Conservation (phyloP, 768 basidiomycete species). For the Mycena latifolia region DNA sequence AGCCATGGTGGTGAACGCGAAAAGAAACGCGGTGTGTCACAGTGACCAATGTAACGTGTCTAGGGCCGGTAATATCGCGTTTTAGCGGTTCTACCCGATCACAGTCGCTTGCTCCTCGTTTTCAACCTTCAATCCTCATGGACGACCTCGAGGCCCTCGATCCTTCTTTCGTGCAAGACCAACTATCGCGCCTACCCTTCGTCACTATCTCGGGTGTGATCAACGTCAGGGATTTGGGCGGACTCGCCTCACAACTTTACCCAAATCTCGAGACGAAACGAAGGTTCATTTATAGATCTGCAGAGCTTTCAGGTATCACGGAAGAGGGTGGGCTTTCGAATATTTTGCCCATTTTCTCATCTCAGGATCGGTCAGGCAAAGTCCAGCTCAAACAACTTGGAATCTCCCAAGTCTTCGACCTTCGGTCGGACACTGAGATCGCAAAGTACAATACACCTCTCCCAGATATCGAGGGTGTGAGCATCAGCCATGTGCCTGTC, state of each 20-base stretch:
- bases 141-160: constrained; percentile 74
- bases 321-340: constrained; percentile 63
- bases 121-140: constrained; percentile 44
- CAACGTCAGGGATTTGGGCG: constrained; percentile 82
- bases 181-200: constrained; percentile 79
- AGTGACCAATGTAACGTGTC: constrained; percentile 14
- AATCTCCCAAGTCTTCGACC: constrained; percentile 78
- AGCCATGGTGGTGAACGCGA: constrained; percentile 26
- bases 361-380: constrained; percentile 60
- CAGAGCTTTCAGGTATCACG: constrained; percentile 79
- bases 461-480: constrained; percentile 73
- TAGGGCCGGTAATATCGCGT: constrained; percentile 25
- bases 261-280: constrained; percentile 69
- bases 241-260: constrained; percentile 61
- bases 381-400: constrained; percentile 69
- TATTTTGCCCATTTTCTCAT: not conserved
- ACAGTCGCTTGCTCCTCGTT: constrained; percentile 18
- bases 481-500: constrained; percentile 74
- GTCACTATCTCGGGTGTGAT: constrained; percentile 78
- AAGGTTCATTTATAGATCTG: constrained; percentile 72
- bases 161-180: constrained; percentile 69
- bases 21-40: constrained; percentile 27
- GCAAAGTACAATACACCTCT: constrained; percentile 76
- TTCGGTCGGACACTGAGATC: constrained; percentile 86
- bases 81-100: too few relatives aligned